phyloP scores from a whole-genome alignment of 1,284 basidiomycete species.

The Pseudozyma flocculosa region DNA sequence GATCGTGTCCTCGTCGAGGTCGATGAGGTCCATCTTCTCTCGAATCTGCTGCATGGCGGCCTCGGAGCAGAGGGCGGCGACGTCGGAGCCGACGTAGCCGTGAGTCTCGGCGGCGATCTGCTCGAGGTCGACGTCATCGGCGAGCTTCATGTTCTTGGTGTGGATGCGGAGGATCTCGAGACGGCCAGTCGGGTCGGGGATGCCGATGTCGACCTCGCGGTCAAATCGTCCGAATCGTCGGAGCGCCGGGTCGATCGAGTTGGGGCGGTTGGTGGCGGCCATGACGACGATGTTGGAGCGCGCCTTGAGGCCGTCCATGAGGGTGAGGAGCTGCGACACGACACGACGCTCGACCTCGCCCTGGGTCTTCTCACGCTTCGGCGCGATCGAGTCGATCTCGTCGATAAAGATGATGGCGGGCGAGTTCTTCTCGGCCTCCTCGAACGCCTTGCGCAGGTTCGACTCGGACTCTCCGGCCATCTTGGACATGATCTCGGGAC shows the following conservation, averaged over 20 bases:
- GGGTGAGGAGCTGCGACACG: slow-evolving; percentile 92
- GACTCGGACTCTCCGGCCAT: slow-evolving; percentile 98
- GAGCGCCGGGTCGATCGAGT: slow-evolving; percentile 97
- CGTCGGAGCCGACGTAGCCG: slow-evolving; percentile 97
- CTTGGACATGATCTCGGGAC: slow-evolving; percentile 99
- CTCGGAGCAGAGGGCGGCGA: slow-evolving; percentile 93
- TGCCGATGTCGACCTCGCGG: slow-evolving; percentile 98
- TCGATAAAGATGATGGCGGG: slow-evolving; percentile 99
- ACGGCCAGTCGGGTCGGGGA: slow-evolving; percentile 96
- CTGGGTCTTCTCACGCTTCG: slow-evolving; percentile 99
- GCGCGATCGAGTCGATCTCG: slow-evolving; percentile 98
- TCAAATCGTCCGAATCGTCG: slow-evolving; percentile 98
- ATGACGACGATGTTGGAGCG: slow-evolving; percentile 99
- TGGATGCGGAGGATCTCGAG: slow-evolving; percentile 97
- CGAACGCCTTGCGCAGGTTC: slow-evolving; percentile 95
- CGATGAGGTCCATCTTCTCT: slow-evolving; percentile 96
- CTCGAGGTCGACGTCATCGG: slow-evolving; percentile 95
- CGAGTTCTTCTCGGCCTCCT: slow-evolving; percentile 99
- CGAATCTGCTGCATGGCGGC: slow-evolving; percentile 98
- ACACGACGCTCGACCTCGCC: slow-evolving; percentile 99
- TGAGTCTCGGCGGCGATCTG: slow-evolving; percentile 97
- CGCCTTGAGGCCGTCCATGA: slow-evolving; percentile 98
- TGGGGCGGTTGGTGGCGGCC: slow-evolving; percentile 98
- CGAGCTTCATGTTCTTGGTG: slow-evolving; percentile 99
- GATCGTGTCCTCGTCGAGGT: slow-evolving; percentile 77